A percentile compares a stretch with the other conserved stretches of the same genome.
phyloP scores from a whole-genome alignment of 2,329 filamentous ascomycete species.

The Colletotrichum endophyticum region DNA sequence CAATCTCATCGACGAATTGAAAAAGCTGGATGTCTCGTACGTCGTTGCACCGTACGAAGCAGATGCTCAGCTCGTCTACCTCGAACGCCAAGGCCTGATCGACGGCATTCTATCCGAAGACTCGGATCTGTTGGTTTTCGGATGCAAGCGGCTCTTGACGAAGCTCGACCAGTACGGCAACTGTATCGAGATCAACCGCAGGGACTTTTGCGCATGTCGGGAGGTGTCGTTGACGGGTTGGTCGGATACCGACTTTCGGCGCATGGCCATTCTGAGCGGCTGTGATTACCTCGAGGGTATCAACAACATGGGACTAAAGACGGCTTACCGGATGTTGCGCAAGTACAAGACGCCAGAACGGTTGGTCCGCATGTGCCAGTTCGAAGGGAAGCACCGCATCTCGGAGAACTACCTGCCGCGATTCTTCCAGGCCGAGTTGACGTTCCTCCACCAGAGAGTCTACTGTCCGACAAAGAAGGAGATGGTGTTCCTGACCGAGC shows the following conservation, averaged over 20 bases:
- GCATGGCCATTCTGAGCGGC: slow-evolving; percentile 95
- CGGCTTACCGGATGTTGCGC: slow-evolving; percentile 86
- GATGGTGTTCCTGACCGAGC: slow-evolving; percentile 77
- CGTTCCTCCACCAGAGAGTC: slow-evolving; percentile 93
- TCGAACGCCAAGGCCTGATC: slow-evolving; percentile 85
- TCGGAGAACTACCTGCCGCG: slow-evolving; percentile 80
- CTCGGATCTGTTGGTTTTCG: slow-evolving; percentile 94
- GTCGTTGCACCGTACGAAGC: slow-evolving; percentile 97
- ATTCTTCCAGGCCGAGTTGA: slow-evolving; percentile 88
- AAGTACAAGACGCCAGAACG: slow-evolving; percentile 89
- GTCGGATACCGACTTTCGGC: slow-evolving; percentile 88
- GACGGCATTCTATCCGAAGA: slow-evolving; percentile 93
- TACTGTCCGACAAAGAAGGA: slow-evolving; percentile 78
- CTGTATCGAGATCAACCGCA: slow-evolving; percentile 88
- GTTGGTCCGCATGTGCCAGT: slow-evolving; percentile 81
- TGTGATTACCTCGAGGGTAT: slow-evolving; percentile 95
- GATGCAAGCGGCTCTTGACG: slow-evolving; percentile 86
- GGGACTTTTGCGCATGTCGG: slow-evolving; percentile 85
- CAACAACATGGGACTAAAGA: slow-evolving; percentile 87
- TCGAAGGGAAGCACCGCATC: slow-evolving; percentile 84
- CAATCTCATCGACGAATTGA: slow-evolving; percentile 88
- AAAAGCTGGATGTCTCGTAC: slow-evolving; percentile 79
- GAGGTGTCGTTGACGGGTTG: slow-evolving; percentile 91
- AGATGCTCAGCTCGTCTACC: slow-evolving; percentile 93
- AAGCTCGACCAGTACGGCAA: slow-evolving; percentile 95